A percentile compares a stretch with the other conserved stretches of the same genome.
Evolutionary conservation across 495 filamentous ascomycete genomes (phyloP).

Genomic region (Copromyces sp.): DNA sequence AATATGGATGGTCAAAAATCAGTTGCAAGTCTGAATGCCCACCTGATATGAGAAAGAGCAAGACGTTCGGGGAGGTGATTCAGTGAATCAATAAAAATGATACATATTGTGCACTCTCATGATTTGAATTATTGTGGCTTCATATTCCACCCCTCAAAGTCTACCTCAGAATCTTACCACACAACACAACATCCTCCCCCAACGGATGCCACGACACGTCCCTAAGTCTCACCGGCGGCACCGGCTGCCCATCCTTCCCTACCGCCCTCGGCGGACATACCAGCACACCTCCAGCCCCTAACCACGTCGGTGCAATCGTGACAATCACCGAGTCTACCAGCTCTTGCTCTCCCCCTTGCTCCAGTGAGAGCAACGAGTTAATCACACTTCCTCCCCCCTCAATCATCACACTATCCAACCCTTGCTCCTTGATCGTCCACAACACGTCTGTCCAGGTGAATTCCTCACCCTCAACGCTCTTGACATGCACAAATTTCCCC

Average conservation of each 20-base stretch:
- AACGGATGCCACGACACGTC: constrained; percentile 63
- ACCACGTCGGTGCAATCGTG: constrained; percentile 75
- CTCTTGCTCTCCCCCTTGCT: constrained; percentile 33
- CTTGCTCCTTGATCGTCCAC: constrained; percentile 42
- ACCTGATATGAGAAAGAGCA: not conserved
- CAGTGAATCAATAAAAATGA: not conserved
- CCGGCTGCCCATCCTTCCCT: constrained; percentile 38
- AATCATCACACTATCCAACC: constrained; percentile 73
- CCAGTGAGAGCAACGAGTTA: constrained; percentile 55
- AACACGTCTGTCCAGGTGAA: constrained; percentile 55
- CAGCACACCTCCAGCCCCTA: constrained; percentile 67
- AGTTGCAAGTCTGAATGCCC: not conserved
- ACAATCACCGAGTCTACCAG: constrained; percentile 67
- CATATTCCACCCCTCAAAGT: not conserved
- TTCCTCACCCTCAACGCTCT: not conserved
- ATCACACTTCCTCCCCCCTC: constrained; percentile 76
- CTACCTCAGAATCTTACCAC: constrained; percentile 40
- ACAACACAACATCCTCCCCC: constrained; percentile 73
- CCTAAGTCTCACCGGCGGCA: constrained; percentile 50
- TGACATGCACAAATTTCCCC: constrained; percentile 27
- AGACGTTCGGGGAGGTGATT: not conserved
- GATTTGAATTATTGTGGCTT: not conserved
- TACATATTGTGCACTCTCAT: not conserved
- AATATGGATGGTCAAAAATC: not conserved
- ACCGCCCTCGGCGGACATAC: constrained; percentile 50